Conservation (phyloP, 345 rosid species). For the Gossypium raimondii region DNA sequence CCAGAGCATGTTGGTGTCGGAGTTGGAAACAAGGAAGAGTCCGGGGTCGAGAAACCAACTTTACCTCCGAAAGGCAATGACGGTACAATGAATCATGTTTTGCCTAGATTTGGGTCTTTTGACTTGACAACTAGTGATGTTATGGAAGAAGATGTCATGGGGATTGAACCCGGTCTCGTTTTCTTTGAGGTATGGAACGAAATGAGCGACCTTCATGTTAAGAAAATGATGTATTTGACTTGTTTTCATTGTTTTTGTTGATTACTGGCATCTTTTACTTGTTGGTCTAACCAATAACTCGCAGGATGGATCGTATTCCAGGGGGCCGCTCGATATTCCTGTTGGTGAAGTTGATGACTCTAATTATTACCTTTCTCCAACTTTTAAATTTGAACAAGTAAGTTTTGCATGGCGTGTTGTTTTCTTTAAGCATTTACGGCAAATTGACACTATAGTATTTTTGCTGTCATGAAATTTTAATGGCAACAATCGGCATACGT, state of each 20-base stretch:
- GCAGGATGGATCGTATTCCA: slow-evolving; percentile 91
- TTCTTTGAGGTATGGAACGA: slow-evolving; percentile 69
- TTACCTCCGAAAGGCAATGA: slow-evolving; percentile 16
- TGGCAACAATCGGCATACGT: not conserved
- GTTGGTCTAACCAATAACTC: slow-evolving; percentile 3
- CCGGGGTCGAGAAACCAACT: slow-evolving; percentile 18
- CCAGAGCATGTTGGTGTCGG: slow-evolving; percentile 26
- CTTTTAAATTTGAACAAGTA: slow-evolving; percentile 74
- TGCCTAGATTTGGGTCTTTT: slow-evolving; percentile 67
- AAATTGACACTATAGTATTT: not conserved
- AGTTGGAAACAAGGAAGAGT: slow-evolving; percentile 21
- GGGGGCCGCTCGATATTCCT: slow-evolving; percentile 79
- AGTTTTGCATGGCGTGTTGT: not conserved
- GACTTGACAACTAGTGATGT: slow-evolving; percentile 60
- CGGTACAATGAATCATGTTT: slow-evolving; percentile 22
- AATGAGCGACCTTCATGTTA: not conserved
- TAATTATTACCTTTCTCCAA: slow-evolving; percentile 60
- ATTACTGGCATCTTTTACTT: not conserved
- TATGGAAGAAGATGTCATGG: slow-evolving; percentile 89
- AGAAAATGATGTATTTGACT: not conserved
- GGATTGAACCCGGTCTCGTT: slow-evolving; percentile 67
- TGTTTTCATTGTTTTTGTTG: not conserved
- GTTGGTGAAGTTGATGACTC: slow-evolving; percentile 59
- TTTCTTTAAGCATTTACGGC: not conserved
- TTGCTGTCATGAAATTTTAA: not conserved